A percentile compares a stretch with the other conserved stretches of the same genome.
These are phyloP conservation scores for Schwanniomyces polymorphus DNA, from an alignment of 805 yeast species.

Conservation along the genomic window DNA sequence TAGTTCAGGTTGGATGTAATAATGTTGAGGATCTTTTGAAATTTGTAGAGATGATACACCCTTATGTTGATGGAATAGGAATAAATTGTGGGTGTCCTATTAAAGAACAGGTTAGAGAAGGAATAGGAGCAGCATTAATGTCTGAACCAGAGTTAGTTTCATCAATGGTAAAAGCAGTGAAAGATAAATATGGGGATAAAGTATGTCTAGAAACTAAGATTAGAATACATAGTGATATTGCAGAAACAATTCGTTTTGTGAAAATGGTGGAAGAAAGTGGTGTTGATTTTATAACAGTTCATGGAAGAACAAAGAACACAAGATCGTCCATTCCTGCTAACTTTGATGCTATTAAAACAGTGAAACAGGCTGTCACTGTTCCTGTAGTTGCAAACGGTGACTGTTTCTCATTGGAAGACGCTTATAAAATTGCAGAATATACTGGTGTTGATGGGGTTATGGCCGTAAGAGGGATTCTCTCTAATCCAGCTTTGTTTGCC, in stretches of 20 bases:
- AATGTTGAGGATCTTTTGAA: slow-evolving; percentile 78
- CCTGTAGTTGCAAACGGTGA: slow-evolving; percentile 99
- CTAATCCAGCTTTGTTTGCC: slow-evolving; percentile 85
- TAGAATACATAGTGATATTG: slow-evolving; percentile 75
- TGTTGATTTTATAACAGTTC: slow-evolving; percentile 91
- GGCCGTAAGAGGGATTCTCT: slow-evolving; percentile 88
- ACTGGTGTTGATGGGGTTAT: slow-evolving; percentile 91
- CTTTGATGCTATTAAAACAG: slow-evolving; percentile 71
- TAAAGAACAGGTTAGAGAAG: slow-evolving; percentile 90
- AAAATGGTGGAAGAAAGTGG: slow-evolving; percentile 78
- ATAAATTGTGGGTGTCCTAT: slow-evolving; percentile 98
- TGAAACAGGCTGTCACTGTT: slow-evolving; percentile 54
- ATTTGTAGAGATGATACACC: slow-evolving; percentile 86
- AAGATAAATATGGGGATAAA: slow-evolving; percentile 64
- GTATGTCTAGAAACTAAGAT: slow-evolving; percentile 91
- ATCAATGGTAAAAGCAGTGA: slow-evolving; percentile 81
- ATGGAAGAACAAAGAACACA: slow-evolving; percentile 85
- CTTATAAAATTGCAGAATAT: slow-evolving; percentile 53
- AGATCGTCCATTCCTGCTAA: slow-evolving; percentile 83
- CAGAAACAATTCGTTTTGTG: slow-evolving; percentile 74
- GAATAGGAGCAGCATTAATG: slow-evolving; percentile 96
- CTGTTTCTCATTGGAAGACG: slow-evolving; percentile 69
- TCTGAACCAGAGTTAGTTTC: slow-evolving; percentile 77
- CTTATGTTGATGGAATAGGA: slow-evolving; percentile 91
- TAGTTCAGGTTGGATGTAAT: slow-evolving; percentile 90